Evolutionary conservation across 1,284 basidiomycete species (phyloP).

Genomic region (Ustilago sp.): DNA sequence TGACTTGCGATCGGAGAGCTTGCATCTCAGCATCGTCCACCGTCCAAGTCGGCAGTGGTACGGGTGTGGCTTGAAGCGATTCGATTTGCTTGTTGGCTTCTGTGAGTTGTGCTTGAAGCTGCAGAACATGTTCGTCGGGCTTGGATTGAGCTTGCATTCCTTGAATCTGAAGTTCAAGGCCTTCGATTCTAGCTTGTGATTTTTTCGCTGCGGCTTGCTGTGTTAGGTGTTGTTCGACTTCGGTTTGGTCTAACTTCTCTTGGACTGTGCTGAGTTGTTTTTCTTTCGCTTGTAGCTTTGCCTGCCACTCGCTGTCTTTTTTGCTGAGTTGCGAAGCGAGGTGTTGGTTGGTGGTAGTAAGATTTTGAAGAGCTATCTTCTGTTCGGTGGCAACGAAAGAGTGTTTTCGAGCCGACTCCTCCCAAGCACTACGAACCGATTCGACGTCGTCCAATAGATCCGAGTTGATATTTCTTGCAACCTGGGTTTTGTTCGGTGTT

Average conservation of each 20-base stretch:
- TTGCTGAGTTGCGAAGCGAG: background rate
- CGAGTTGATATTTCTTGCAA: conserved; percentile 6
- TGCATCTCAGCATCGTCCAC: background rate
- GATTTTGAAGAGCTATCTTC: conserved; percentile 6
- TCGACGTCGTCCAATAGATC: conserved; percentile 46
- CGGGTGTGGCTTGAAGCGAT: background rate
- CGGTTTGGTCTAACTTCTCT: conserved; percentile 23
- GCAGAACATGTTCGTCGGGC: background rate
- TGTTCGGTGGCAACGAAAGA: conserved; percentile 22
- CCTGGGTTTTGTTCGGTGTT: conserved; percentile 22
- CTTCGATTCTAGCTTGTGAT: conserved; percentile 20
- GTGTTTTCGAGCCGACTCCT: conserved; percentile 9
- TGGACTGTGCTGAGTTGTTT: conserved; percentile 6
- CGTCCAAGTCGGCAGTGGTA: background rate
- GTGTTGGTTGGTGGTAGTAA: background rate
- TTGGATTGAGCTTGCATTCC: conserved; percentile 5
- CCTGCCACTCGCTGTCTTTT: background rate
- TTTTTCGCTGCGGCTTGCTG: conserved; percentile 28
- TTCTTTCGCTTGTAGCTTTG: conserved; percentile 1
- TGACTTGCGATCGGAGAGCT: background rate
- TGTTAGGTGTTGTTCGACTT: conserved; percentile 28
- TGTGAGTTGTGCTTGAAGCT: conserved; percentile 11
- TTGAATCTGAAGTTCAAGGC: conserved; percentile 10
- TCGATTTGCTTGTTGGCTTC: background rate
- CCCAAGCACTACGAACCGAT: conserved; percentile 7